Conservation (phyloP, 129 eudicot genomes). For the Daucus carota region DH1_v3.0 NC_030382.2:57576001-57576500, state of each 20-base stretch:
- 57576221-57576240: too few relatives aligned
- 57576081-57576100: constrained; percentile 74
- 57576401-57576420: constrained; percentile 78
- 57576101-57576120: constrained; percentile 50
- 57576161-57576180: background rate
- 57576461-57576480: too few relatives aligned
- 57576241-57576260: too few relatives aligned
- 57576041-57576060: background rate
- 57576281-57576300: constrained; percentile 84
- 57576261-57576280: constrained; percentile 37
- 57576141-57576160: background rate
- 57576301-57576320: constrained; percentile 88
- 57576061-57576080: constrained; percentile 67
- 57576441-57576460: constrained; percentile 62
- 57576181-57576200: background rate
- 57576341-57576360: constrained; percentile 85
- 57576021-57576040: background rate
- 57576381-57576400: constrained; percentile 81
- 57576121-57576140: background rate
- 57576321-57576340: constrained; percentile 92
- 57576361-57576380: constrained; percentile 84
- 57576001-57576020: background rate
- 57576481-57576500: too few relatives aligned
- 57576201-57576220: background rate
- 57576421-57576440: constrained; percentile 93